phyloP scores from a whole-genome alignment of 139 green algal genomes.

The Coelastrella sp. region DNA sequence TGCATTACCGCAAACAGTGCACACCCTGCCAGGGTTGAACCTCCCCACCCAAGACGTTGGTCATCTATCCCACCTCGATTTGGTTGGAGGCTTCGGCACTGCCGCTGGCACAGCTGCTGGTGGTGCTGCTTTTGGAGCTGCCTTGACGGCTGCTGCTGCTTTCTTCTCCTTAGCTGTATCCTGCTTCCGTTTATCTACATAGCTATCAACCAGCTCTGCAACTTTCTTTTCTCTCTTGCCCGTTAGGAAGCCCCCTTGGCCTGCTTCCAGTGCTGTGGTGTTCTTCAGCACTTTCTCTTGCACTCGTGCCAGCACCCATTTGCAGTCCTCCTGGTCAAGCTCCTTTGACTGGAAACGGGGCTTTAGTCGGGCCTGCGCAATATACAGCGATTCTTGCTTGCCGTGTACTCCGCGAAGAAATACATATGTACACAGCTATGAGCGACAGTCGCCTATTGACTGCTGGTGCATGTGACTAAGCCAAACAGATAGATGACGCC shows the following conservation, averaged over 20 bases:
- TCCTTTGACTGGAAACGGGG: slow-evolving; percentile 47
- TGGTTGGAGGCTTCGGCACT: neutral
- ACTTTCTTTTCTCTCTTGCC: slow-evolving; percentile 37
- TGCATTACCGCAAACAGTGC: no score
- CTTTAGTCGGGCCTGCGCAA: slow-evolving; percentile 41
- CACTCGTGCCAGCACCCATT: slow-evolving; percentile 53
- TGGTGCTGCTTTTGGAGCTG: neutral
- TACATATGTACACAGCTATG: neutral
- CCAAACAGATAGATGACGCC: no score
- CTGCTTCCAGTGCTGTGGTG: neutral
- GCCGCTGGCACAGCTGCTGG: neutral
- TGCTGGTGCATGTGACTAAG: neutral
- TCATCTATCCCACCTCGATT: neutral
- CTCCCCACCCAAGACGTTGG: no score
- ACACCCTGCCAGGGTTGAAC: no score
- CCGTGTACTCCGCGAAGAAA: no score
- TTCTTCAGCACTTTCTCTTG: slow-evolving; percentile 22
- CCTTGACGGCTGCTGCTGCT: neutral
- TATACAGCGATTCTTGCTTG: no score
- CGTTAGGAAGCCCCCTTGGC: neutral
- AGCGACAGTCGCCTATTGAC: neutral
- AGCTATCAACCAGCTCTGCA: slow-evolving; percentile 35
- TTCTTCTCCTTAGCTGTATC: slow-evolving; percentile 1
- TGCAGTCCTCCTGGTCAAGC: slow-evolving; percentile 69
- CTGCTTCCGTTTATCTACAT: neutral